Evolutionary conservation across 1,284 basidiomycete genomes (phyloP).

Genomic region (Stereum hirsutum): DNA sequence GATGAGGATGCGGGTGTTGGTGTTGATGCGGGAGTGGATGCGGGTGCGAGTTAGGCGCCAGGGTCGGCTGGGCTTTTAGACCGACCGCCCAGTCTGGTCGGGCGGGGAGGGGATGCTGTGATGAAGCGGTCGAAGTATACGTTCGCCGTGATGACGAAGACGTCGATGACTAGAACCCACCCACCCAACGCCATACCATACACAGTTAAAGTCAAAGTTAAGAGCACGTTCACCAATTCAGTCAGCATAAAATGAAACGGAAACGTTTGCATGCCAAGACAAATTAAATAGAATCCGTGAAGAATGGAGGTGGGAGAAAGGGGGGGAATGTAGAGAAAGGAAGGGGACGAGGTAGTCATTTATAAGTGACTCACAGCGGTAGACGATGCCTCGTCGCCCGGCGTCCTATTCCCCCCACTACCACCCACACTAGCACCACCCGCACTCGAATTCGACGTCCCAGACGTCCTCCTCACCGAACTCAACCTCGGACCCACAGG

Average conservation of each 20-base stretch:
- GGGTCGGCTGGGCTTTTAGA: constrained; percentile 58
- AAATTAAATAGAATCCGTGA: too few species aligned
- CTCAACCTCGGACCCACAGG: constrained; percentile 57
- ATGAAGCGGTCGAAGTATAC: constrained; percentile 55
- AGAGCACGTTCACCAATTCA: too few species aligned
- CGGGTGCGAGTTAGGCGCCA: constrained; percentile 29
- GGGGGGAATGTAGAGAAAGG: too few species aligned
- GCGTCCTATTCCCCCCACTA: constrained; percentile 47
- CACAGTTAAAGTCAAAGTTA: background rate
- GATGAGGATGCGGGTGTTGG: too few species aligned
- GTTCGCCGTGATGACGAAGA: constrained; percentile 71
- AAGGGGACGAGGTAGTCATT: too few species aligned
- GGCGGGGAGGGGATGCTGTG: constrained; percentile 69
- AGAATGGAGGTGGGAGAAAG: too few species aligned
- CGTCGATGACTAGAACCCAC: constrained; percentile 66
- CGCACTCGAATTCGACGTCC: too few species aligned
- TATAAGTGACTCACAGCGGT: constrained; percentile 55
- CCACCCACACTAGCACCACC: too few species aligned
- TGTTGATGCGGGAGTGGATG: constrained; percentile 37
- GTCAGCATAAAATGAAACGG: constrained; percentile 8
- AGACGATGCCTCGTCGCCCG: constrained; percentile 66
- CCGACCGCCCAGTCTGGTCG: constrained; percentile 82
- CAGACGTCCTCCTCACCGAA: constrained; percentile 34
- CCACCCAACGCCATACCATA: too few species aligned
- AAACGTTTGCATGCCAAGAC: too few species aligned